Base-by-base conservation (phyloP, 306 rosid genomes). In the Morella rubra region DNA sequence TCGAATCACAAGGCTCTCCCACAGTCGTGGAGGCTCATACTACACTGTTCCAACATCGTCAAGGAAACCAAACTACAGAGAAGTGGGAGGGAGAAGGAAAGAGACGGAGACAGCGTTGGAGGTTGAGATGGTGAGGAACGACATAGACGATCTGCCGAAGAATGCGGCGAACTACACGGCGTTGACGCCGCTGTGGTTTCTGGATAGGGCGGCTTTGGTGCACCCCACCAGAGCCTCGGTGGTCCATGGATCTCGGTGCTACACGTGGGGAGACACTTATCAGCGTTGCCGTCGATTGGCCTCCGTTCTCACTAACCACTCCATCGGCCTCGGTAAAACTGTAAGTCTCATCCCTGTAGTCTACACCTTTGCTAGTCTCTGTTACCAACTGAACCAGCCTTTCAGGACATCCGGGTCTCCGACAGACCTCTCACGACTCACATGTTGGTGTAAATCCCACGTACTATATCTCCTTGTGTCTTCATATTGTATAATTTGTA, bases 191-290 rank as follows among this genome's bases (percentile, higher is more conserved):
- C 42, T 95, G 54, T 90, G 93, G 97, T 90, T 92, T 82, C 78
- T 95, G 10, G 92, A 94, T 55, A 89, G 98, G 82, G 97, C 96
- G 0, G 90, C 98, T 69, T 22, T 76, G 82, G 93, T 89, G 15
- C 97, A 95, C 56, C 97, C 98, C 0, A 82, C 85, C 76, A 88
- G 92, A 82, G 73, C 46, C 7, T 92, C 98, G 1, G 41, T 95
- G 61, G 83, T 92, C 54, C 97, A 95, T 20, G 97, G 96, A 83
- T 90, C 96, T 20, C 91, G 72, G 14, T 86, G 69, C 71, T 89
- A 90, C 92, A 92, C 93, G 54, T 92, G 98, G 97, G 93, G 66
- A 0, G 88, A 89, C 15, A 95, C 98, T 40, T 95, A 92, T 74
- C 88, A 58, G 6, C 97, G 97, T 13, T 92, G 96, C 82, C 93